phyloP scores from a whole-genome alignment of 2,329 filamentous ascomycete species.

The Ophiognomonia clavigignenti-juglandacearum region DNA sequence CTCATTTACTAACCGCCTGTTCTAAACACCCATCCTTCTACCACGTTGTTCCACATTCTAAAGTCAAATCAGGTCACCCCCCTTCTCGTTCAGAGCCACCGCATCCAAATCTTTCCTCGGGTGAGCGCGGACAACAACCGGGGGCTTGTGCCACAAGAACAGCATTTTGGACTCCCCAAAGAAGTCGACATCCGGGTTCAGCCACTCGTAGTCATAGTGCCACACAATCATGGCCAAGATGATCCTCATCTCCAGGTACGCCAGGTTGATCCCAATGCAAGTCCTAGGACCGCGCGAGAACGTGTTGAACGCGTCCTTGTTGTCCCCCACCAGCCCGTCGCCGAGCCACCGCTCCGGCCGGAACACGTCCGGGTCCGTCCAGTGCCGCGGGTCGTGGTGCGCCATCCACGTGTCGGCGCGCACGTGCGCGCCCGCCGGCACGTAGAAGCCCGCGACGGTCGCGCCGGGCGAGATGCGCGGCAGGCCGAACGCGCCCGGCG shows the following conservation, averaged over 20 bases:
- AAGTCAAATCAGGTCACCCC: no score
- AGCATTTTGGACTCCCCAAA: no score
- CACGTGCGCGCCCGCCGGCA: constrained; percentile 10
- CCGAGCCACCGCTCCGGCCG: constrained; percentile 12
- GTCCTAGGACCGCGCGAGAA: constrained; percentile 20
- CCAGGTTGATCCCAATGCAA: constrained; percentile 19
- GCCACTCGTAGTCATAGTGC: constrained; percentile 21
- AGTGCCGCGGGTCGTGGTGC: constrained; percentile 9
- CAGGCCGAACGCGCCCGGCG: constrained; percentile 1
- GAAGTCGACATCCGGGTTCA: no score
- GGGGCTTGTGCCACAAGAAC: no score
- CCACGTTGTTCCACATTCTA: no score
- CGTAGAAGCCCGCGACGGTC: constrained; percentile 12
- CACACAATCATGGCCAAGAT: constrained; percentile 24
- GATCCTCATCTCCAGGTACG: constrained; percentile 25
- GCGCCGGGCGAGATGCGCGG: constrained; percentile 15
- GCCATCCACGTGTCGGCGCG: constrained; percentile 6
- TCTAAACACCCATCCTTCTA: no score
- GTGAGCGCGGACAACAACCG: no score
- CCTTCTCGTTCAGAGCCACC: no score
- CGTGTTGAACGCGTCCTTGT: constrained; percentile 25
- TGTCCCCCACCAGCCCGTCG: constrained; percentile 9
- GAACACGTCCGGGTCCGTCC: constrained; percentile 10
- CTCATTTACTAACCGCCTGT: no score
- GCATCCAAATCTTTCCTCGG: no score